Conservation (phyloP, 176 grass and related monocot species). For the Triticum turgidum region DNA sequence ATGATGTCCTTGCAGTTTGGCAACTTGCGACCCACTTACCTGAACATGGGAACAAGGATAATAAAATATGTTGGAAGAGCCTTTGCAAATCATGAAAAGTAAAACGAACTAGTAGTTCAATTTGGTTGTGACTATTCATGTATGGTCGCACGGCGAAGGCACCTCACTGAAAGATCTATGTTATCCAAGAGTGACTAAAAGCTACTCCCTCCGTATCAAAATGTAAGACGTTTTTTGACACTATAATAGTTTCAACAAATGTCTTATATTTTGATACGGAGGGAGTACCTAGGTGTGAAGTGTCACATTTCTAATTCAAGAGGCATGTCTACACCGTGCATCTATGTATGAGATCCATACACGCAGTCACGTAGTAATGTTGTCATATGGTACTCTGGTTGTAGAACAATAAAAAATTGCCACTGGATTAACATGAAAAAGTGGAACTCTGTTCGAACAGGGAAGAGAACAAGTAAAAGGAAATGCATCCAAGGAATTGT, state of each 20-base stretch:
- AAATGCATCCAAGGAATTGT: not conserved
- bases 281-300: not conserved
- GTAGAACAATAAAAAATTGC: not conserved
- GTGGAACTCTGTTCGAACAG: not conserved
- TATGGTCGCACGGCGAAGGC: not conserved
- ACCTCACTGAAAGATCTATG: not conserved
- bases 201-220: not conserved
- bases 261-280: too few species aligned
- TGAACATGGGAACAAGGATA: constrained; percentile 28
- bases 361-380: not conserved
- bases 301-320: not conserved
- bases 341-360: not conserved
- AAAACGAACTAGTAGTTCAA: not conserved
- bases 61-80: not conserved
- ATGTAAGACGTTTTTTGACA: too few species aligned
- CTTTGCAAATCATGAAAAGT: not conserved
- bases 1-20: constrained; percentile 50
- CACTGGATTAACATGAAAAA: not conserved
- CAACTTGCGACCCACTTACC: constrained; percentile 64
- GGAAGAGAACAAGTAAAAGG: not conserved
- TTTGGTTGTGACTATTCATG: not conserved
- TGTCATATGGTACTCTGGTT: not conserved
- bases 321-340: not conserved
- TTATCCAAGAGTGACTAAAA: not conserved
- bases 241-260: too few species aligned